Percentiles rank a stretch among this genome's conserved stretches.
phyloP scores from a whole-genome alignment of 2,329 filamentous ascomycete genomes.

The Cladophialophora exuberans region DNA sequence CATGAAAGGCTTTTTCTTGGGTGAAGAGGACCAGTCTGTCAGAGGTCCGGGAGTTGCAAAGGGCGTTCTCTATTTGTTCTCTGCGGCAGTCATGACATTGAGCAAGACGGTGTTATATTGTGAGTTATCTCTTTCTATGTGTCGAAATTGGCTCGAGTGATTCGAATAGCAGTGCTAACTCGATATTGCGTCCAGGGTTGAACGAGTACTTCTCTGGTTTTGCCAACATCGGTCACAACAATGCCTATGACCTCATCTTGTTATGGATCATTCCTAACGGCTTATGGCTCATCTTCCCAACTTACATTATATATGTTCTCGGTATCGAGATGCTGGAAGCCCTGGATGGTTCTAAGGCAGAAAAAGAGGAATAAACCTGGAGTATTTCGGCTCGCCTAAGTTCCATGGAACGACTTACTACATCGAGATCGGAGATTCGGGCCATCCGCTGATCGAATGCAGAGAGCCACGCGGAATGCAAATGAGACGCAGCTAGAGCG shows the following conservation, averaged over 20 bases:
- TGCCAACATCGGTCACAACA: conserved; percentile 66
- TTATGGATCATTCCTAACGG: conserved; percentile 70
- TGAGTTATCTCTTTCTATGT: conserved; percentile 40
- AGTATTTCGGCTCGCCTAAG: too few relatives aligned
- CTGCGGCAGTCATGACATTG: conserved; percentile 64
- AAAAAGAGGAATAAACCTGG: conserved; percentile 27
- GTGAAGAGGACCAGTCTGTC: conserved; percentile 28
- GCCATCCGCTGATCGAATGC: conserved; percentile 4
- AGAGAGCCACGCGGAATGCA: conserved; percentile 1
- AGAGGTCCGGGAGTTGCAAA: conserved; percentile 53
- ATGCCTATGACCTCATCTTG: conserved; percentile 54
- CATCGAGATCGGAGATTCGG: neutral
- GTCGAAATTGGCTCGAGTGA: neutral
- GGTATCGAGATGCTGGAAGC: conserved; percentile 65
- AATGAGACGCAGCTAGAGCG: neutral
- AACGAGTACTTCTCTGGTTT: conserved; percentile 66
- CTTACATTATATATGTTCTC: conserved; percentile 64
- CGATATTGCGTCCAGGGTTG: too few relatives aligned
- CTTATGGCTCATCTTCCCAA: conserved; percentile 66
- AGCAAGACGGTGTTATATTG: conserved; percentile 71
- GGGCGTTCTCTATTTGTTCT: conserved; percentile 60
- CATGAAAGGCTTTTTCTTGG: conserved; percentile 39
- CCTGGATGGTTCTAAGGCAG: conserved; percentile 18
- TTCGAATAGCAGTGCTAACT: too few relatives aligned
- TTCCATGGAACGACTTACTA: neutral